Evolutionary conservation across 441 rosid genomes (phyloP), one percentile per base, ranked within the genome.

Genomic region (Populus trichocarpa): DNA sequence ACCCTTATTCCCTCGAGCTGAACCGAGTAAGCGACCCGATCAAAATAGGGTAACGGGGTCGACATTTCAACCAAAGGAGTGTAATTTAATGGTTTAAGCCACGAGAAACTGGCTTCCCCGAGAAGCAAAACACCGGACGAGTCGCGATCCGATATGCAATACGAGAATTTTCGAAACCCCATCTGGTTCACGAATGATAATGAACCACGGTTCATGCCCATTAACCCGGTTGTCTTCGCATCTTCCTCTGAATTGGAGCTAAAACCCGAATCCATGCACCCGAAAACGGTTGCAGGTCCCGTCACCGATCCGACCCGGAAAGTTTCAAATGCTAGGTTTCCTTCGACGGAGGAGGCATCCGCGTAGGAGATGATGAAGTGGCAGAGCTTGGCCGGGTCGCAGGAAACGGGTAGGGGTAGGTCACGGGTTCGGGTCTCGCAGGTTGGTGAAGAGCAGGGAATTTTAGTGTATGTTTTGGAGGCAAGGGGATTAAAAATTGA

Each of bases 131-230:
- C 88, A 5, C 99, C 99, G 79, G 90, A 84, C 4, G 94, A 88
- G 2, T 83, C 78, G 14, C 81, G 63, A 5, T 88, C 85, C 2
- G 99, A 94, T 9, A 95, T 87, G 75, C 99, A 95, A 77, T 91
- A 91, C 1, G 99, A 93, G 81, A 95, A 95, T 75, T 92, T 95
- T 18, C 91, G 82, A 33, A 91, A 78, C 22, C 86, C 88, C n/a
- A 95, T 88, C 79, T 95, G 99, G 36, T 87, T 89, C 25, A 90
- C 85, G 46, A 95, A 95, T 4, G 99, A 92, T 40, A 95, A 85
- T 13, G 93, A 90, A 6, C 99, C 99, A 23, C 87, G 92, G 72
- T 95, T 95, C 95, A 95, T 87, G 50, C 98, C 99, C 83, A 95
- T 83, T 82, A 92, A 85, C 81, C 99, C 99, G n/a, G 97, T 88